Evolutionary conservation across 306 rosid genomes (phyloP).

Genomic region (Trifolium fragiferum): DNA sequence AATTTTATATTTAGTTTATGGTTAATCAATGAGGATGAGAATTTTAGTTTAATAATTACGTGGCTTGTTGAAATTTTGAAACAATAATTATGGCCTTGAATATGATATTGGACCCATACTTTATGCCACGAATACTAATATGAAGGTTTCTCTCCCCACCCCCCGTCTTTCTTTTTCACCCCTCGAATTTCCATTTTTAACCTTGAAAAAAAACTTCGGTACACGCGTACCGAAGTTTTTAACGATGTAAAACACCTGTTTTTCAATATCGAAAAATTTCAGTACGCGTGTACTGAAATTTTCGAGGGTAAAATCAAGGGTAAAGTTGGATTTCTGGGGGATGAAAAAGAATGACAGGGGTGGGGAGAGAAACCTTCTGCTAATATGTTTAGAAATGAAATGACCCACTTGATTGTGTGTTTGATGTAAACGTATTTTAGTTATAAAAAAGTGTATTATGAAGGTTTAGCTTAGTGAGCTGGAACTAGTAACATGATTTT

Average conservation of each 20-base stretch:
- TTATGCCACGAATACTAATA: conserved; percentile 35
- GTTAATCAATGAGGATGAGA: background rate
- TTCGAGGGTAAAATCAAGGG: too few species aligned
- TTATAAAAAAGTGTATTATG: background rate
- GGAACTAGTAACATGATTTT: conserved; percentile 27
- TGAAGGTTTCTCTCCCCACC: too few species aligned
- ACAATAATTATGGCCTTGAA: conserved; percentile 13
- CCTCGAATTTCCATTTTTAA: too few species aligned
- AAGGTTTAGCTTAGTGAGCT: conserved; percentile 13
- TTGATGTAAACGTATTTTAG: background rate
- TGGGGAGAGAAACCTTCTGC: too few species aligned
- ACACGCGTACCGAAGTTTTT: too few species aligned
- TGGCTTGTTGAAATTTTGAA: conserved; percentile 34
- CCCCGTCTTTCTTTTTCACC: too few species aligned
- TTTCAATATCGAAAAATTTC: too few species aligned
- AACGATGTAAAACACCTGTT: too few species aligned
- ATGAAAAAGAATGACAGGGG: too few species aligned
- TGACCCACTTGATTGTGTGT: background rate
- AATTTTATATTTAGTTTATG: background rate
- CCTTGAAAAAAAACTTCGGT: too few species aligned
- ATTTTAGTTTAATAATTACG: background rate
- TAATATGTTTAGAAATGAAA: background rate
- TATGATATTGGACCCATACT: background rate
- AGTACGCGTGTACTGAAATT: too few species aligned
- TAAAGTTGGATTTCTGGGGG: too few species aligned